Base-by-base conservation (phyloP, 306 rosid species). In the Cucumis melo region DNA sequence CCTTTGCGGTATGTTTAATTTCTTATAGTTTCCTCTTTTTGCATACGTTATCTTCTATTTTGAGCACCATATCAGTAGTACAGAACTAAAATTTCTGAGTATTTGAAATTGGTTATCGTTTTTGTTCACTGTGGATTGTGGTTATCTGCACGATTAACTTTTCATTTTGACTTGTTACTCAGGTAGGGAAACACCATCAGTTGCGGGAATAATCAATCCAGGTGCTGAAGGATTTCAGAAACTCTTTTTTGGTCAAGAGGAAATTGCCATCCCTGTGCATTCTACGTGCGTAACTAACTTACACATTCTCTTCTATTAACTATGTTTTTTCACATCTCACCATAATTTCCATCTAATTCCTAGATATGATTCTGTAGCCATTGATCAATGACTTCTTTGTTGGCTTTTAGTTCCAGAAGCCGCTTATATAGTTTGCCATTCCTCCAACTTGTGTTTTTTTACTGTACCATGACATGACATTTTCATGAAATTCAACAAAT, bases 211-310 rank as follows among this genome's bases (percentile, higher is more conserved):
- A 73, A 95, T 95, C 78, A 95, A 89, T 67, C 99, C 97, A 15
- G 99, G 99, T 75, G 79, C 97, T 9, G 99, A 95, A 83, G 99
- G 99, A 84, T 95, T 95, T 75, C 99, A 95, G 84, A 95, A 95
- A 83, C 97, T 92, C 42, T 92, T 95, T 83, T 95, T 95, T 36
- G 99, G 99, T 81, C 99, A 92, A 83, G 96, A 95, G 84, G 99
- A 95, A 81, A 95, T 95, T 34, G 99, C 97, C 78, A 90, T 95
- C 79, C 96, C 99, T 36, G 99, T 95, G 83, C 99, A 95, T 83
- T 84, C 99, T 67, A 78, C 86, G 98, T 92, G 83, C 73, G 93
- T 80, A 27, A 39, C 63, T 10, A 19, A 56, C 73, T 80, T 55
- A 77, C 59, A 10, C 23, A 63, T 84, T 85, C 65, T 62, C 59